These are phyloP conservation scores for Lepidium aucheri DNA, from an alignment of 345 rosid genomes.

Conservation along the genomic window DNA sequence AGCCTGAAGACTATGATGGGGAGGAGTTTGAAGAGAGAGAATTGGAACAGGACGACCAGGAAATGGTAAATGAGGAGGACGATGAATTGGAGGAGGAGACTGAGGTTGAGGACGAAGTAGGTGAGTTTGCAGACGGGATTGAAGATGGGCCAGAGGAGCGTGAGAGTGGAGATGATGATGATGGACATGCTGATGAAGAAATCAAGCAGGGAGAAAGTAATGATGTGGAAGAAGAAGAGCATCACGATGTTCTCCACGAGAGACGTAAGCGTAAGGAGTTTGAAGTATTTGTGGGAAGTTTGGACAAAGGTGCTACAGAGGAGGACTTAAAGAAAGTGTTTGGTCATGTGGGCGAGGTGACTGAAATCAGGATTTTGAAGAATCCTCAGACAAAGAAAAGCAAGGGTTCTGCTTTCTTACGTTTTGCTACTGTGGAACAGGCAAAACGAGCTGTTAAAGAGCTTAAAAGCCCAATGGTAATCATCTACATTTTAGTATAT, in stretches of 20 bases:
- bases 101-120: conserved; percentile 55
- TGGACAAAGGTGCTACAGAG: conserved; percentile 82
- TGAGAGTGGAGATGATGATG: conserved; percentile 54
- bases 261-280: conserved; percentile 94
- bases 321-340: conserved; percentile 79
- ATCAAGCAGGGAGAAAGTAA: conserved; percentile 40
- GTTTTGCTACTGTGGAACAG: conserved; percentile 87
- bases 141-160: conserved; percentile 52
- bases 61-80: conserved; percentile 46
- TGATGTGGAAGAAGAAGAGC: conserved; percentile 49
- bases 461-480: conserved; percentile 86
- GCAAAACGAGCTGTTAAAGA: conserved; percentile 81
- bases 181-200: conserved; percentile 36
- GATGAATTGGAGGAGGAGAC: conserved; percentile 58
- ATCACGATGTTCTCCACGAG: conserved; percentile 65
- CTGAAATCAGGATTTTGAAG: conserved; percentile 85
- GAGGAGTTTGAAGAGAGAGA: conserved; percentile 79
- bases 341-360: conserved; percentile 70
- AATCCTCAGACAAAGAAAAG: conserved; percentile 87
- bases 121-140: conserved; percentile 52
- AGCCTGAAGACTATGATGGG: conserved; percentile 47
- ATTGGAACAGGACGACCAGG: conserved; percentile 50
- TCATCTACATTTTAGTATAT: conserved; percentile 29
- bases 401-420: conserved; percentile 95
- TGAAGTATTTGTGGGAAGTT: conserved; percentile 90